phyloP scores from a whole-genome alignment of 441 rosid species.

The Biscutella auriculata region DNA sequence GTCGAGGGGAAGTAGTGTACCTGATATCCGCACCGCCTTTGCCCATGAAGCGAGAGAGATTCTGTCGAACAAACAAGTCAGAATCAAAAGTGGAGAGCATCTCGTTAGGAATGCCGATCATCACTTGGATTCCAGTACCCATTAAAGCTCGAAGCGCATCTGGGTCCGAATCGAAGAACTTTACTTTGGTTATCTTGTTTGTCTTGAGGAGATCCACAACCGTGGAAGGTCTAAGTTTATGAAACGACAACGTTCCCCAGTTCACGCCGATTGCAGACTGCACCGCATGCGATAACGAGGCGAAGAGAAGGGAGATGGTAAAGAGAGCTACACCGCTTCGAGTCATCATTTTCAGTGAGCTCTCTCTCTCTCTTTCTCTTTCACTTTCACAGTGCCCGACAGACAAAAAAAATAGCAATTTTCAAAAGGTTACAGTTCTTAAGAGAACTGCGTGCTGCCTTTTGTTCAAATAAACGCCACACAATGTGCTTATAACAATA shows the following conservation, averaged over 20 bases:
- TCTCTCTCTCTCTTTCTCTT: no score
- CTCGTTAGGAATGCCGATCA: constrained; percentile 83
- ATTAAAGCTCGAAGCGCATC: constrained; percentile 42
- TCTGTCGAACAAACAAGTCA: constrained; percentile 76
- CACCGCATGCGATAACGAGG: constrained; percentile 13
- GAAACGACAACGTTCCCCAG: constrained; percentile 79
- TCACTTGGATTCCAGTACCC: constrained; percentile 81
- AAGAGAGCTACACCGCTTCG: constrained; percentile 14
- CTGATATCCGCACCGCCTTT: constrained; percentile 81
- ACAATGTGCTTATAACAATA: not conserved
- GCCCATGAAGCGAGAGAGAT: constrained; percentile 57
- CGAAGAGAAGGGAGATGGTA: constrained; percentile 14
- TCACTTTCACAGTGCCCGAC: not conserved
- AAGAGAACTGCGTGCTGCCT: not conserved
- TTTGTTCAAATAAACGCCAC: not conserved
- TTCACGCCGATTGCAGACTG: constrained; percentile 76
- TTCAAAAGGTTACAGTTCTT: not conserved
- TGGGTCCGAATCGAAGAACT: constrained; percentile 77
- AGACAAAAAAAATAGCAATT: not conserved
- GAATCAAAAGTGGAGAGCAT: constrained; percentile 40
- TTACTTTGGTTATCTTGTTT: constrained; percentile 63
- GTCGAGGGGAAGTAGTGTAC: constrained; percentile 21
- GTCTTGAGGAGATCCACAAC: constrained; percentile 83
- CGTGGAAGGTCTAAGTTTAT: constrained; percentile 60
- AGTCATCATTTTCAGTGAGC: constrained; percentile 1